These are phyloP conservation scores for Afroboletus lepidellus DNA, from an alignment of 1,284 basidiomycete species.

Conservation along the genomic window DNA sequence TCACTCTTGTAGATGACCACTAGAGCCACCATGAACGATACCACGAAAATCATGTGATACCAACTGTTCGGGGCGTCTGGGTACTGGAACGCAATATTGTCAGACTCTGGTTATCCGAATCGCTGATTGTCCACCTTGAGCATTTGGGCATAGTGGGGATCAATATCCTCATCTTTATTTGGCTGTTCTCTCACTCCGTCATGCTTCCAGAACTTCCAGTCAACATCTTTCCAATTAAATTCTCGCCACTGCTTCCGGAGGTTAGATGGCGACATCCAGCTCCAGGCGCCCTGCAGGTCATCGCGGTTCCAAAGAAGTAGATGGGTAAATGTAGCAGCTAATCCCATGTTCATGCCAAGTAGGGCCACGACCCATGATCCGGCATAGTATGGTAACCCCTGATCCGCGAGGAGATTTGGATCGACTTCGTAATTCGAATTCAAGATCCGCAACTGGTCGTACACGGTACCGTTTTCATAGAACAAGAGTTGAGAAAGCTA, in stretches of 20 bases:
- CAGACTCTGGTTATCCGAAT: neutral
- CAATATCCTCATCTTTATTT: constrained; percentile 32
- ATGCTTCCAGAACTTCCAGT: constrained; percentile 47
- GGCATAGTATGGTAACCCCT: constrained; percentile 40
- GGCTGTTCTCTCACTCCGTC: constrained; percentile 36
- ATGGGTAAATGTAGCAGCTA: constrained; percentile 53
- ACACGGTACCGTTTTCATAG: constrained; percentile 48
- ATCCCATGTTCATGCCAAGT: constrained; percentile 30
- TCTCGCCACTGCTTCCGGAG: constrained; percentile 25
- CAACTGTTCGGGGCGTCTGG: constrained; percentile 48
- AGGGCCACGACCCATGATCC: constrained; percentile 42
- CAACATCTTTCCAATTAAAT: constrained; percentile 29
- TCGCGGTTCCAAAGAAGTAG: constrained; percentile 50
- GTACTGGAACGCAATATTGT: constrained; percentile 34
- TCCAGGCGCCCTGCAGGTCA: constrained; percentile 45
- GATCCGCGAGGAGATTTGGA: constrained; percentile 39
- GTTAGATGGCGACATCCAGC: constrained; percentile 37
- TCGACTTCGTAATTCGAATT: constrained; percentile 50
- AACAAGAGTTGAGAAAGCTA: constrained; percentile 50
- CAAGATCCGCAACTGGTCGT: constrained; percentile 47
- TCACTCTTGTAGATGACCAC: constrained; percentile 49
- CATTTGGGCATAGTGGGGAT: constrained; percentile 58
- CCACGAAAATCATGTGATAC: constrained; percentile 41
- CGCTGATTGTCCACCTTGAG: constrained; percentile 37
- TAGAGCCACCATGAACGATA: constrained; percentile 41